Evolutionary conservation across 2,329 filamentous ascomycete species (phyloP), one percentile per base, ranked within the genome.

Genomic region (Coleophoma cylindrospora): DNA sequence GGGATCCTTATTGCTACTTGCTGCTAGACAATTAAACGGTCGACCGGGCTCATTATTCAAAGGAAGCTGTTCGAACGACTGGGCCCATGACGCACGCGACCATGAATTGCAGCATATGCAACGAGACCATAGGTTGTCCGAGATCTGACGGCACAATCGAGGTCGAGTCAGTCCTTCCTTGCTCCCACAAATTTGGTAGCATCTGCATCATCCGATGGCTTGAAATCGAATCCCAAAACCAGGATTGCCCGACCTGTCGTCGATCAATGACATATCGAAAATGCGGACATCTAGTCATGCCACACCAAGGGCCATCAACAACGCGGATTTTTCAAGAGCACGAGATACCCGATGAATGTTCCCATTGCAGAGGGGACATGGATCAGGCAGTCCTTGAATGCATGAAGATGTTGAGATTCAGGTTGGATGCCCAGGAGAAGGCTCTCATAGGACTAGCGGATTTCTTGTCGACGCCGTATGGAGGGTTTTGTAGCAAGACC

Each of bases 151-250:
- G 52, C 9, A 40, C 27, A 15, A 51, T 46, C 8, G 61, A 64
- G 48, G 45, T 12, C 5, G 48, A 51, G 5, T 47, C 49, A 19
- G 50, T 57, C 10, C 46, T 63, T 4, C 61, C 61, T 1, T 64
- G 61, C 21, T 50, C 50, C 3, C 61, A 64, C 34, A 44, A 57
- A 27, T 64, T 64, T 41, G 61, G 61, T 0, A 52, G 45, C 12
- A 36, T 53, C 17, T 64, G 61, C 34, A 62, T 63, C 13, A 36
- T 48, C 7, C 58, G 57, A 2, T 64, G 61, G 61, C 49, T 64
- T 1, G 49, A 55, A 17, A 48, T 19, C 22, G 53, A 57, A 8
- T 62, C 59, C 13, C 40, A 38, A 0, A 48, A 60, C 37, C 49
- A 50, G 17, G 55, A 62, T 32, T 64, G 62, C 45, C 62, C 62